phyloP scores from a whole-genome alignment of 306 rosid species.

The Adenanthera pavonina region DNA sequence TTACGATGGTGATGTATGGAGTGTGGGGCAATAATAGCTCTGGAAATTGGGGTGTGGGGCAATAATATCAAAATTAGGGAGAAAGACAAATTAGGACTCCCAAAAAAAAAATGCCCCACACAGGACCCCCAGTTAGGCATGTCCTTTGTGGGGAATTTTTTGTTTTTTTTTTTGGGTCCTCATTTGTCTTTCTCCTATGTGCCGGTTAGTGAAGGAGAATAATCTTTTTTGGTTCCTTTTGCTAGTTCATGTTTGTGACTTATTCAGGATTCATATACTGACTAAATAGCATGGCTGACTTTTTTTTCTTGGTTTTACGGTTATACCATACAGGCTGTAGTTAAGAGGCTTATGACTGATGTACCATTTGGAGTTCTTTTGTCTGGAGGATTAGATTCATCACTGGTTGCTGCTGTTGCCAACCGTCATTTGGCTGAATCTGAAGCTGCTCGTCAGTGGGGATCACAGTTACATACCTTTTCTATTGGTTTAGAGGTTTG shows the following conservation, averaged over 20 bases:
- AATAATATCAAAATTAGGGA: too few species aligned
- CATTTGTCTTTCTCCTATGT: too few species aligned
- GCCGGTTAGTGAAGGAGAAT: constrained; percentile 13
- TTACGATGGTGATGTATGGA: constrained; percentile 5
- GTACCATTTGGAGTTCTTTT: constrained; percentile 97
- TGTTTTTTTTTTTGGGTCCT: too few species aligned
- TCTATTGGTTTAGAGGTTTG: constrained; percentile 87
- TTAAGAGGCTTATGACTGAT: constrained; percentile 96
- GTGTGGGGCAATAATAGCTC: constrained; percentile 11
- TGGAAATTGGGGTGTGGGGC: background rate
- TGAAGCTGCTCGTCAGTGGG: constrained; percentile 88
- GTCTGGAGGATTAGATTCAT: constrained; percentile 96
- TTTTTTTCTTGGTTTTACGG: constrained; percentile 28
- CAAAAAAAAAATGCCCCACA: too few species aligned
- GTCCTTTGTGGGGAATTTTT: too few species aligned
- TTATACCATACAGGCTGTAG: constrained; percentile 74
- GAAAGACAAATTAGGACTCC: too few species aligned
- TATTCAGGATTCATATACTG: constrained; percentile 17
- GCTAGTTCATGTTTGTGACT: constrained; percentile 2
- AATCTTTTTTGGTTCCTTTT: constrained; percentile 2
- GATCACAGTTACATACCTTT: constrained; percentile 89
- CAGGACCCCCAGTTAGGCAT: too few species aligned
- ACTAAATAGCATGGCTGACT: constrained; percentile 2
- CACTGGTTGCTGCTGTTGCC: constrained; percentile 95
- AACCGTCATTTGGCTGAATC: constrained; percentile 69